Percentiles rank a stretch among this genome's conserved stretches.
These are phyloP conservation scores for Colletotrichum tropicicola DNA, from an alignment of 2,329 filamentous ascomycete genomes.

Conservation along the genomic window DNA sequence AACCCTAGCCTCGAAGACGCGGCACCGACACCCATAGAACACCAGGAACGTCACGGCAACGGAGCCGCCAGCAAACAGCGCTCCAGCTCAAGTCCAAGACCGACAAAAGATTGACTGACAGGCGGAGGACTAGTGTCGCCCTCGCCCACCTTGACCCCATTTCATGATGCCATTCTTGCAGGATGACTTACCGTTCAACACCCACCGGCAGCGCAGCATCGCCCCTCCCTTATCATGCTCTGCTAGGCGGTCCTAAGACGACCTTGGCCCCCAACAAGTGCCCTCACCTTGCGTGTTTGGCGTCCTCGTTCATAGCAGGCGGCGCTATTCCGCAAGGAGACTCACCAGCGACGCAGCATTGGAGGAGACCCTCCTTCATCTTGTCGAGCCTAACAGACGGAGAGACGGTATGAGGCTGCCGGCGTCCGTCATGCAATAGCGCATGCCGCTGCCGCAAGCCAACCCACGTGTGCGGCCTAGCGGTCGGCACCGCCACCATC, in stretches of 20 bases:
- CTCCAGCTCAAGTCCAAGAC: background rate
- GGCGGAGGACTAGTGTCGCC: background rate
- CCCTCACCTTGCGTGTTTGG: constrained; percentile 1
- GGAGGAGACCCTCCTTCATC: background rate
- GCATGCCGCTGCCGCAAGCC: background rate
- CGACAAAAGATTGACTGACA: background rate
- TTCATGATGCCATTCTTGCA: constrained; percentile 20
- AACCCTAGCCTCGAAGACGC: background rate
- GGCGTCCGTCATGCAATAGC: background rate
- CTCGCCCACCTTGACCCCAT: background rate
- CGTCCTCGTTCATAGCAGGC: background rate
- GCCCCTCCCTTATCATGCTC: constrained; percentile 26
- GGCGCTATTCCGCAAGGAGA: background rate
- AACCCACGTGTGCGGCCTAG: constrained; percentile 10
- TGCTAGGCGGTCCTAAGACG: constrained; percentile 3
- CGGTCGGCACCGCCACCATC: constrained; percentile 15
- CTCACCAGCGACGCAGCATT: background rate
- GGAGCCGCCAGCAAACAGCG: background rate
- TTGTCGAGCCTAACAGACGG: background rate
- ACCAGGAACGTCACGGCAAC: background rate
- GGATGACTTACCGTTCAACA: constrained; percentile 9
- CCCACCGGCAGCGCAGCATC: constrained; percentile 27
- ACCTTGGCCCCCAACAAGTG: background rate
- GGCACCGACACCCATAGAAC: background rate
- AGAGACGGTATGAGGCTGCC: background rate